A percentile compares a stretch with the other conserved stretches of the same genome.
These are phyloP conservation scores for Arabidopsis thaliana DNA, from an alignment of 345 rosid species.

Conservation along the genomic window TAIR10.1 NC_003076.8:22791501-22792000, in stretches of 20 bases:
- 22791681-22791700: conserved; percentile 56
- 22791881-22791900: conserved; percentile 64
- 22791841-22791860: background rate
- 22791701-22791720: conserved; percentile 88
- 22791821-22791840: background rate
- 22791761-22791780: conserved; percentile 97
- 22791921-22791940: conserved; percentile 94
- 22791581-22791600: conserved; percentile 99
- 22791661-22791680: background rate
- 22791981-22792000: conserved; percentile 1
- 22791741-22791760: conserved; percentile 99
- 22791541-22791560: conserved; percentile 98
- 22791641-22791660: background rate
- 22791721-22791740: conserved; percentile 97
- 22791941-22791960: conserved; percentile 83
- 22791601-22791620: conserved; percentile 58
- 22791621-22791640: background rate
- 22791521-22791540: conserved; percentile 58
- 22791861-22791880: background rate
- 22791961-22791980: conserved; percentile 70
- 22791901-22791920: conserved; percentile 82
- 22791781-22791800: conserved; percentile 80
- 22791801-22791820: background rate
- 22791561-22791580: conserved; percentile 99
- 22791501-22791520: background rate